Conservation (phyloP, 768 basidiomycete genomes). For the Mycena floridula region DNA sequence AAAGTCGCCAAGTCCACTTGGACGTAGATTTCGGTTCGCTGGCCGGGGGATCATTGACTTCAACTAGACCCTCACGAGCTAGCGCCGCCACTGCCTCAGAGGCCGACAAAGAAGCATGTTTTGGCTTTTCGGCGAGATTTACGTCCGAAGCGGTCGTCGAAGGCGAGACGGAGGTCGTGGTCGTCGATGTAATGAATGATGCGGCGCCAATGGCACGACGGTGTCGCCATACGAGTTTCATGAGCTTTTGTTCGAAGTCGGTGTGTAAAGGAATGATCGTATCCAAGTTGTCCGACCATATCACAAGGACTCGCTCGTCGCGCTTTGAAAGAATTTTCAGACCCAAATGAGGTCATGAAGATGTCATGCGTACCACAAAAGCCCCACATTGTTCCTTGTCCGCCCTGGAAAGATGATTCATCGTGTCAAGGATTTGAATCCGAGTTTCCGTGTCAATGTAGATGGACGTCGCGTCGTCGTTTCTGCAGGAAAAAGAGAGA, state of each 20-base stretch:
- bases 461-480: slow-evolving; percentile 54
- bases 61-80: slow-evolving; percentile 15
- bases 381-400: slow-evolving; percentile 92
- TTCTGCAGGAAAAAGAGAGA: slow-evolving; percentile 29
- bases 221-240: slow-evolving; percentile 49
- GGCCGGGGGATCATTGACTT: not conserved
- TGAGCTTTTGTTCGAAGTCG: slow-evolving; percentile 67
- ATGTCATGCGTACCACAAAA: slow-evolving; percentile 55
- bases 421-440: slow-evolving; percentile 78
- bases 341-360: not conserved
- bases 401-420: slow-evolving; percentile 61
- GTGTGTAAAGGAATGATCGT: slow-evolving; percentile 65
- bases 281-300: slow-evolving; percentile 84
- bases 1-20: slow-evolving; percentile 41
- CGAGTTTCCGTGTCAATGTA: slow-evolving; percentile 77
- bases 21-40: no score
- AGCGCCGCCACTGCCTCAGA: slow-evolving; percentile 22
- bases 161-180: slow-evolving; percentile 33
- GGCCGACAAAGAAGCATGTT: slow-evolving; percentile 18
- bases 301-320: slow-evolving; percentile 75
- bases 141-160: slow-evolving; percentile 47
- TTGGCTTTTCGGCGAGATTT: slow-evolving; percentile 45
- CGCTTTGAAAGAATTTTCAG: slow-evolving; percentile 37
- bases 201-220: slow-evolving; percentile 27
- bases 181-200: slow-evolving; percentile 33